A percentile compares a stretch with the other conserved stretches of the same genome.
These are phyloP conservation scores for Leishmania tropica DNA, from an alignment of 208 protist genomes.

Conservation along the genomic window DNA sequence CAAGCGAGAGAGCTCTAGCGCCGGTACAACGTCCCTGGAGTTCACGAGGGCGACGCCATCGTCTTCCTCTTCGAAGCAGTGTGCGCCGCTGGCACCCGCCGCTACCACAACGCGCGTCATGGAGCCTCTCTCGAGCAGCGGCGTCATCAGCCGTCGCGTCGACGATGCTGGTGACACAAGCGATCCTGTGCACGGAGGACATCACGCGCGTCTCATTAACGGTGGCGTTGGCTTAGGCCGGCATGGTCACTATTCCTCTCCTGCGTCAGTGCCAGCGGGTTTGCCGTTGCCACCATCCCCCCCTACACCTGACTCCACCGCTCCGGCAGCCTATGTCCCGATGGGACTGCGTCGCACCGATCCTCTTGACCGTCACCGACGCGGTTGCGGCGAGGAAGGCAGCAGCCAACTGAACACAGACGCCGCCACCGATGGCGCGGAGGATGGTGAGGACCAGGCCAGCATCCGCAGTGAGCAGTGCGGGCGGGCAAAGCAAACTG, in stretches of 20 bases:
- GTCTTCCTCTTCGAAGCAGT: background rate
- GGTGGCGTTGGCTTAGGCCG: background rate
- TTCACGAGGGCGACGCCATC: background rate
- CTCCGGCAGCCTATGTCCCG: background rate
- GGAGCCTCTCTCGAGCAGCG: background rate
- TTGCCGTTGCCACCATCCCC: background rate
- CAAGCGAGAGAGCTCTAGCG: background rate
- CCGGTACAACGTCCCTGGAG: background rate
- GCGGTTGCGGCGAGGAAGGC: background rate
- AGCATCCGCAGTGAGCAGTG: background rate
- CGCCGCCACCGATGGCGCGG: background rate
- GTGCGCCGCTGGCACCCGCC: background rate
- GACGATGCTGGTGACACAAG: background rate
- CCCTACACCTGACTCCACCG: background rate
- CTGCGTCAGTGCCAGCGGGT: no score
- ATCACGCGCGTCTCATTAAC: background rate
- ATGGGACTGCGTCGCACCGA: background rate
- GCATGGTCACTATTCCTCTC: background rate
- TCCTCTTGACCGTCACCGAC: background rate
- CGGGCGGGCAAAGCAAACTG: background rate
- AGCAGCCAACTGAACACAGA: background rate
- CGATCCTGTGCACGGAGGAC: background rate
- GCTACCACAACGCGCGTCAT: background rate
- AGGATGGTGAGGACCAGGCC: background rate
- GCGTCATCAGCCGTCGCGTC: background rate